Base-by-base conservation (phyloP, 169 alveolate species). In the Plasmodium coatneyi region DNA sequence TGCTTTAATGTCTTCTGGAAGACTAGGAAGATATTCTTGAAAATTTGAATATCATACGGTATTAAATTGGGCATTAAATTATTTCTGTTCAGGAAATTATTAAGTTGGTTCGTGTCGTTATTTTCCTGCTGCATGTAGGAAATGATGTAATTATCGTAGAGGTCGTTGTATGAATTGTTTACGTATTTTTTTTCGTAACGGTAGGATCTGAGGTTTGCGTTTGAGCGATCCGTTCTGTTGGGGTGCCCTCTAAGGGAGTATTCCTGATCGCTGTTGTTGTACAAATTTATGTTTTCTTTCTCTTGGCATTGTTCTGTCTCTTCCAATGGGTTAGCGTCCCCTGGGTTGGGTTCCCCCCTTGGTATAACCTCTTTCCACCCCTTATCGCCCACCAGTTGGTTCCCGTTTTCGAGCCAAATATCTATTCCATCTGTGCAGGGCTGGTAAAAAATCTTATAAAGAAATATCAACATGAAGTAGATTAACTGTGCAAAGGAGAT, bases 401-500 rank as follows among this genome's bases (percentile, higher is more conserved):
- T 54, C 43, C n/a, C 56, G 39, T 22, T 52, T 6, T 34, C 43
- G 49, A 1, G 1, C 19, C 71, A 22, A 10, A 6, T 46, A 0
- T 41, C 71, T 30, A 79, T 25, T 41, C 5, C 84, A 30, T 74
- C 43, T 28, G 25, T 28, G 14, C 82, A 46, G 32, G 82, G 80
- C 43, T 89, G 94, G 43, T 66, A 89, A 89, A 89, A 80, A 66
- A 89, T 89, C 71, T 91, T 91, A 49, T 91, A 91, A 56, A 91
- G 43, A 43, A 80, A 91, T 25, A 82, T 82, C 41, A 91, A 32
- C 95, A 91, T 91, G 60, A 91, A 91, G 76, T 91, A 91, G 19
- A 91, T 91, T 34, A 91, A 22, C 43, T 91, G 95, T 22, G 92
- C 83, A 91, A 91, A 91, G 34, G 95, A 91, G 36, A 91, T 91